A percentile compares a stretch with the other conserved stretches of the same genome.
Conservation (phyloP, 1,139 yeast genomes). For the Saccharomycopsis phalli region DNA sequence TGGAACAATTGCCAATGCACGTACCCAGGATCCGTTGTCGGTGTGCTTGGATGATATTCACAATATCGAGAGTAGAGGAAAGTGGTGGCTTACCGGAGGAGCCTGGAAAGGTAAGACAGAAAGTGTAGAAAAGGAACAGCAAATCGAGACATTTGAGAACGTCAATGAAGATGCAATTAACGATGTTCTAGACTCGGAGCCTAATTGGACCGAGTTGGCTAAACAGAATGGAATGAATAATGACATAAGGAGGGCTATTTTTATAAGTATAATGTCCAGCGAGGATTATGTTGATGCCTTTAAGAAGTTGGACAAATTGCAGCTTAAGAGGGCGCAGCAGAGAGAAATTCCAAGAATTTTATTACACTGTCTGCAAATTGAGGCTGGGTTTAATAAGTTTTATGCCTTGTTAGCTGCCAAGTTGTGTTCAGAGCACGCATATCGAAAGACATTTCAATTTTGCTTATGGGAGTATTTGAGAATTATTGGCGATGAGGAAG, state of each 20-base stretch:
- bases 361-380: slow-evolving; percentile 78
- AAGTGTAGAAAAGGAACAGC: neutral
- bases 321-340: slow-evolving; percentile 74
- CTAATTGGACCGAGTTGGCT: slow-evolving; percentile 87
- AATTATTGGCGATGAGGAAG: slow-evolving; percentile 54
- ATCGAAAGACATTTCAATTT: slow-evolving; percentile 81
- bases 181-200: slow-evolving; percentile 57
- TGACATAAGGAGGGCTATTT: slow-evolving; percentile 86
- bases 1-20: slow-evolving; percentile 34
- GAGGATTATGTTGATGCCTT: slow-evolving; percentile 86
- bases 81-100: slow-evolving; percentile 99
- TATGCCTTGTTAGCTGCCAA: slow-evolving; percentile 76
- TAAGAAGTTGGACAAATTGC: slow-evolving; percentile 69
- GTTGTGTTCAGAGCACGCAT: slow-evolving; percentile 58
- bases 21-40: slow-evolving; percentile 65
- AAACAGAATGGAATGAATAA: slow-evolving; percentile 88
- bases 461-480: slow-evolving; percentile 82
- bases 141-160: slow-evolving; percentile 23
- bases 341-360: slow-evolving; percentile 81
- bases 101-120: slow-evolving; percentile 73
- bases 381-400: slow-evolving; percentile 82
- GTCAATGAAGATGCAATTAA: slow-evolving; percentile 25
- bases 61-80: slow-evolving; percentile 68
- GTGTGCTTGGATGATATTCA: slow-evolving; percentile 79
- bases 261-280: slow-evolving; percentile 90